Base-by-base conservation (phyloP, 2,329 filamentous ascomycete genomes). In the Colletotrichum acutatum region DNA sequence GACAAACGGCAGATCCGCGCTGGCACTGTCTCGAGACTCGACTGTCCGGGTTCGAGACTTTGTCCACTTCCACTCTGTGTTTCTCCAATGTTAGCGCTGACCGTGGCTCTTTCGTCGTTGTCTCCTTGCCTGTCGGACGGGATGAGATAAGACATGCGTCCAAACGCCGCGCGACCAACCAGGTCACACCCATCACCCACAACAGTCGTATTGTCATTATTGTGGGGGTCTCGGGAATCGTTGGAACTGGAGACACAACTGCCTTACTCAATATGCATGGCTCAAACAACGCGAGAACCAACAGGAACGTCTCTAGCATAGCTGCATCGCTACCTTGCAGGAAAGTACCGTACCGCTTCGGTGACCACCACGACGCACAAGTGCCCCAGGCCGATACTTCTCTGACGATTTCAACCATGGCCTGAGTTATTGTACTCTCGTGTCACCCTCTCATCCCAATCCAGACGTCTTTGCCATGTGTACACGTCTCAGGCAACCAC, bases 21-120 rank as follows among this genome's bases (percentile, higher is more conserved):
- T n/a, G 54, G 56, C 19, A 7, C 34, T 59, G 64, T 58, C 53
- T 54, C 30, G 16, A 58, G 8, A 42, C 22, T 57, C 16, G 16
- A 19, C 19, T 49, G 42, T 49, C 19, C 42, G 19, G 34, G 34
- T 12, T 62, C 24, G 16, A 24, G 34, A 69, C 59, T 59, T 72
- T 56, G 60, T 70, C 70, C 65, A 70, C 70, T 69, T 70, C 70
- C 65, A 70, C 70, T 69, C 65, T 26, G 46, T 65, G 59, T 60
- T 69, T 72, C 70, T 72, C 60, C 66, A 65, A 46, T 65, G 42
- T 52, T 56, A 72, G 70, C 70, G 66, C 60, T 72, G 70, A 49
- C 66, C 53, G 22, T 60, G 30, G 64, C 57, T 49, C 34, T 52
- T n/a, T n/a, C 28, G 49, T 28, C 42, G 28, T 53, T 42, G 30